phyloP scores from a whole-genome alignment of 202 grass and related monocot species.

The Setaria italica region DNA sequence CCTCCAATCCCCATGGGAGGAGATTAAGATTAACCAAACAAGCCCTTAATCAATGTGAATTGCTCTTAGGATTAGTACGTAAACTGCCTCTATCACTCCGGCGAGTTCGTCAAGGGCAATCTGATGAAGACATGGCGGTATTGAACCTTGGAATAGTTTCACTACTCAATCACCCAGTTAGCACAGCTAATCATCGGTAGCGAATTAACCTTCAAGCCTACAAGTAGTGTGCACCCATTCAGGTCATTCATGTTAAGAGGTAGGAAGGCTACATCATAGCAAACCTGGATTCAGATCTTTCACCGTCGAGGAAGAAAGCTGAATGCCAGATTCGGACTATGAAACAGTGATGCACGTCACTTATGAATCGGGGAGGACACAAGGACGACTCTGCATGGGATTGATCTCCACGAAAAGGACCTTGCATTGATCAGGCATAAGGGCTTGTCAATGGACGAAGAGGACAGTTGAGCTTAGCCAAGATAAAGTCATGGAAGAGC shows the following conservation, averaged over 20 bases:
- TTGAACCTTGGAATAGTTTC: background rate
- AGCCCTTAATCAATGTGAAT: too few species aligned
- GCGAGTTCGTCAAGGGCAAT: background rate
- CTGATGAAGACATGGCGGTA: background rate
- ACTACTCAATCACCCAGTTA: background rate
- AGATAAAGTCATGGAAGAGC: slow-evolving; percentile 27
- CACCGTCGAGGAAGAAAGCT: slow-evolving; percentile 41
- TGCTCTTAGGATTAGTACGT: too few species aligned
- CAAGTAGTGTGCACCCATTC: slow-evolving; percentile 16
- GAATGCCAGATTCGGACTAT: slow-evolving; percentile 13
- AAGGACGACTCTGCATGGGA: slow-evolving; percentile 10
- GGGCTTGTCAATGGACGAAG: slow-evolving; percentile 31
- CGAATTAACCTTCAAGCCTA: slow-evolving; percentile 14
- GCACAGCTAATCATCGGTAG: background rate
- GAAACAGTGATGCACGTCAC: slow-evolving; percentile 3
- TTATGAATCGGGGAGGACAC: background rate
- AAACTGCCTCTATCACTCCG: background rate
- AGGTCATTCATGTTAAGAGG: background rate
- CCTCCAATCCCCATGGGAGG: too few species aligned
- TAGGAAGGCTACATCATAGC: slow-evolving; percentile 5
- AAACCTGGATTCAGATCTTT: slow-evolving; percentile 46
- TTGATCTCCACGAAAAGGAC: slow-evolving; percentile 42
- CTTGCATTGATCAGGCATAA: slow-evolving; percentile 34
- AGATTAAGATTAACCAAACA: too few species aligned
- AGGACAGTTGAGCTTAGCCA: slow-evolving; percentile 25